These are phyloP conservation scores for Russula vinacea DNA, from an alignment of 768 basidiomycete genomes.

Conservation along the genomic window DNA sequence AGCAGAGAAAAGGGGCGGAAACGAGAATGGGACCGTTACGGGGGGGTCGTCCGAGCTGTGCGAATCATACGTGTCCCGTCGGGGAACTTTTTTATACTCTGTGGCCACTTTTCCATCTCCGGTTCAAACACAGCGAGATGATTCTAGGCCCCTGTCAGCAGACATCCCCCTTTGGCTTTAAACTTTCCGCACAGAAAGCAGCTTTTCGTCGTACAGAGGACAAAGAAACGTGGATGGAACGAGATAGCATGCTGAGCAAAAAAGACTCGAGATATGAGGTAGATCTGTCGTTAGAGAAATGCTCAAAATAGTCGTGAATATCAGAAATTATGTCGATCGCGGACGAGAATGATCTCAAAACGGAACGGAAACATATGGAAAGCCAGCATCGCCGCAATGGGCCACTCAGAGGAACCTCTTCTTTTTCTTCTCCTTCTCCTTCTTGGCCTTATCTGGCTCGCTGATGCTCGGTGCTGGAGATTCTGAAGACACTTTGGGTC, in stretches of 20 bases:
- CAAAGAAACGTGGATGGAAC: not conserved
- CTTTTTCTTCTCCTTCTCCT: slow-evolving; percentile 57
- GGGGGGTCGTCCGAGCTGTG: slow-evolving; percentile 25
- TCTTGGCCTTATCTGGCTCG: slow-evolving; percentile 47
- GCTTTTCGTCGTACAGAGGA: not conserved
- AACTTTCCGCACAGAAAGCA: slow-evolving; percentile 9
- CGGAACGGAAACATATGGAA: slow-evolving; percentile 6
- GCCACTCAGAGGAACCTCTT: slow-evolving; percentile 46
- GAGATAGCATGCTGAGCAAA: not conserved
- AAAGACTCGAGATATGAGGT: not conserved
- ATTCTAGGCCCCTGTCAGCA: slow-evolving; percentile 23
- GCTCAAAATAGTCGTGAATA: slow-evolving; percentile 20
- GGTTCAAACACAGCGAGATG: slow-evolving; percentile 37
- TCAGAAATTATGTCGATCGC: not conserved
- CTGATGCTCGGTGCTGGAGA: slow-evolving; percentile 57
- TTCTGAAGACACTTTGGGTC: slow-evolving; percentile 36
- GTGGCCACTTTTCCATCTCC: slow-evolving; percentile 48
- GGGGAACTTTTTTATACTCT: slow-evolving; percentile 42
- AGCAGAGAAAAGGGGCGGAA: slow-evolving; percentile 24
- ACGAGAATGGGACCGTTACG: slow-evolving; percentile 28
- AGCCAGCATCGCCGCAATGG: not conserved
- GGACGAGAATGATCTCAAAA: too few species aligned
- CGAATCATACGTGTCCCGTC: not conserved
- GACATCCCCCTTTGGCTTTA: slow-evolving; percentile 23
- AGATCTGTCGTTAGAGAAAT: slow-evolving; percentile 5